Evolutionary conservation across 2,329 filamentous ascomycete genomes (phyloP).

Genomic region (Colletotrichum eremochloae): DNA sequence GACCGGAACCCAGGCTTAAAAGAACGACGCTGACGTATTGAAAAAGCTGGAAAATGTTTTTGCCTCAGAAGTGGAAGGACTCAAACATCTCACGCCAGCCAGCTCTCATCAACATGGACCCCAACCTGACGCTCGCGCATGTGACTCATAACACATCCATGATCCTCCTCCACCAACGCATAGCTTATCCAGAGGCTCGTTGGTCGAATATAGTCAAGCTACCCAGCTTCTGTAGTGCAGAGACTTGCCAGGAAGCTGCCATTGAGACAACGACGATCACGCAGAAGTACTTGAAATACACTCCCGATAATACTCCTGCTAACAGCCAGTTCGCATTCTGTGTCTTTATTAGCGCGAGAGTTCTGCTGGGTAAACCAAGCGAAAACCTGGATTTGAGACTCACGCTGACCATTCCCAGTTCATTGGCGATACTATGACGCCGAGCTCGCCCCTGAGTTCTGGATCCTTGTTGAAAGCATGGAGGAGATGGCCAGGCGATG

Average conservation of each 20-base stretch:
- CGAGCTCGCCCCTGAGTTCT: slow-evolving; percentile 46
- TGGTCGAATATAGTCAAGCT: slow-evolving; percentile 50
- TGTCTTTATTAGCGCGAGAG: slow-evolving; percentile 59
- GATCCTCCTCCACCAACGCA: slow-evolving; percentile 62
- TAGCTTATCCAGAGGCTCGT: slow-evolving; percentile 57
- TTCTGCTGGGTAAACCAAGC: slow-evolving; percentile 50
- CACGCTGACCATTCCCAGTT: slow-evolving; percentile 38
- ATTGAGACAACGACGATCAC: slow-evolving; percentile 61
- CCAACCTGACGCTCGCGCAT: slow-evolving; percentile 63
- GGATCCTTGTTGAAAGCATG: slow-evolving; percentile 47
- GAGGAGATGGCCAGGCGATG: slow-evolving; percentile 50
- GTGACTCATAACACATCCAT: slow-evolving; percentile 64
- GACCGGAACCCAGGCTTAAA: too few species aligned
- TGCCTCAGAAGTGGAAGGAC: slow-evolving; percentile 59
- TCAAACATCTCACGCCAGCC: slow-evolving; percentile 48
- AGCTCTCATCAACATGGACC: slow-evolving; percentile 55
- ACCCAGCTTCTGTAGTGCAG: slow-evolving; percentile 60
- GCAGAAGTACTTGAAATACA: slow-evolving; percentile 59
- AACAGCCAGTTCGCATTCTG: slow-evolving; percentile 61
- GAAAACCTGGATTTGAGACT: background rate
- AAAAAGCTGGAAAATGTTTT: slow-evolving; percentile 57
- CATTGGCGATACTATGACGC: slow-evolving; percentile 49
- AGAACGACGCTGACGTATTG: background rate
- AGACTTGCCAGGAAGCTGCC: slow-evolving; percentile 62
- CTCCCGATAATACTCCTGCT: slow-evolving; percentile 46